These are phyloP conservation scores for Bruguiera parviflora DNA, from an alignment of 345 rosid species.

Conservation along the genomic window DNA sequence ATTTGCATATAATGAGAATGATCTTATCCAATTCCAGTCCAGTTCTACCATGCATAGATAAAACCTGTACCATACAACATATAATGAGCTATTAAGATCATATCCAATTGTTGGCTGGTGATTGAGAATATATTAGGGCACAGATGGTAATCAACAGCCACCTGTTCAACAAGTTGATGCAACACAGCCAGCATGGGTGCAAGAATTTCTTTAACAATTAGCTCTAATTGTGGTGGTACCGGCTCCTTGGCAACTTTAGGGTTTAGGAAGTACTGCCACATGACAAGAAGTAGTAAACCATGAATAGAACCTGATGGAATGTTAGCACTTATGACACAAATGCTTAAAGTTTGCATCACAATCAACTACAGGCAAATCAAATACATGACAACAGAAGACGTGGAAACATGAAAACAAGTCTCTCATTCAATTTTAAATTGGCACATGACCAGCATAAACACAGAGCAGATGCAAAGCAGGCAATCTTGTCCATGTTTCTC, in stretches of 20 bases:
- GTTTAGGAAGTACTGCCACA: conserved; percentile 66
- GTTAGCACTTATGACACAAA: not conserved
- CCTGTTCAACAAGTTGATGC: conserved; percentile 62
- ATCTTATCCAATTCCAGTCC: conserved; percentile 56
- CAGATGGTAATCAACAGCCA: conserved; percentile 22
- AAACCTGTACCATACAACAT: conserved; percentile 48
- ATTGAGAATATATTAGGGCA: conserved; percentile 1
- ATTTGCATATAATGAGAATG: conserved; percentile 65
- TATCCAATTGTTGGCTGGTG: conserved; percentile 3
- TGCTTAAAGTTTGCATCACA: not conserved
- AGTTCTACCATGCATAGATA: conserved; percentile 26
- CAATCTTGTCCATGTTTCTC: too few relatives aligned
- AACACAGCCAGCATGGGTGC: conserved; percentile 60
- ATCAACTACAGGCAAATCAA: too few relatives aligned
- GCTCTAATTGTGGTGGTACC: conserved; percentile 72
- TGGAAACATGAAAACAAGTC: too few relatives aligned
- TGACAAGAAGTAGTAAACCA: conserved; percentile 6
- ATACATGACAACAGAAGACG: too few relatives aligned
- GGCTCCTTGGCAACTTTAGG: conserved; percentile 83
- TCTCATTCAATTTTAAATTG: too few relatives aligned
- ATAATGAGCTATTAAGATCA: conserved; percentile 18
- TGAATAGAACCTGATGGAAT: not conserved
- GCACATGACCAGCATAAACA: too few relatives aligned
- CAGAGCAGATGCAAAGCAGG: too few relatives aligned
- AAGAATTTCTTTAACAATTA: conserved; percentile 59